Conservation (phyloP, 768 basidiomycete species). For the Royoungia palumana region DNA sequence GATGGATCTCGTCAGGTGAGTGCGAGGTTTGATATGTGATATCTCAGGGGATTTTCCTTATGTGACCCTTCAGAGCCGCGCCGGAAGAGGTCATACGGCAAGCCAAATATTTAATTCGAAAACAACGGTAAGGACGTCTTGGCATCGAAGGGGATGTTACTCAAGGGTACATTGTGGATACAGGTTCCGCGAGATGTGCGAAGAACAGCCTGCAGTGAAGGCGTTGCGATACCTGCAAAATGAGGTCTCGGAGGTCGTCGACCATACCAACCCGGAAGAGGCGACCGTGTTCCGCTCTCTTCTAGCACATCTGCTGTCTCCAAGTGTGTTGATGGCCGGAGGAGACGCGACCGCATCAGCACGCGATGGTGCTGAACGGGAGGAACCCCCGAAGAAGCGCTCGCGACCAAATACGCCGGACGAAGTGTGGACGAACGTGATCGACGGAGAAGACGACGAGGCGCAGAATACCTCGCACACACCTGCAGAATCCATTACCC, state of each 20-base stretch:
- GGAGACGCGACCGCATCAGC: not conserved
- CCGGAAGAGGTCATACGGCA: conserved; percentile 61
- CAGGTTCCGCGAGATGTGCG: conserved; percentile 84
- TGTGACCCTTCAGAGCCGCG: conserved; percentile 43
- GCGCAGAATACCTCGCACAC: not conserved
- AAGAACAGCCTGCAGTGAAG: conserved; percentile 51
- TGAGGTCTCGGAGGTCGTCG: conserved; percentile 66
- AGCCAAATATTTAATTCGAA: conserved; percentile 60
- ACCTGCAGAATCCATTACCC: not conserved
- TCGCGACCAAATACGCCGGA: conserved; percentile 43
- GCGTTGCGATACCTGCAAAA: conserved; percentile 71
- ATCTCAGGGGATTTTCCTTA: not conserved
- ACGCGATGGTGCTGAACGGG: conserved; percentile 16
- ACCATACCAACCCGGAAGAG: conserved; percentile 63
- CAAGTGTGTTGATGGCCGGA: conserved; percentile 16
- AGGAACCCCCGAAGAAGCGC: conserved; percentile 43
- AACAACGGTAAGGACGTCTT: conserved; percentile 58
- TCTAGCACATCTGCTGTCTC: conserved; percentile 58
- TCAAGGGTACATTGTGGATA: not conserved
- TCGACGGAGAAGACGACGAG: conserved; percentile 33
- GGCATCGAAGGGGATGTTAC: not conserved
- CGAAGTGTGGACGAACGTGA: conserved; percentile 41
- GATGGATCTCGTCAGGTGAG: conserved; percentile 65
- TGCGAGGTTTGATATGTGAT: not conserved
- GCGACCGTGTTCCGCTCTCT: conserved; percentile 61